Evolutionary conservation across 2,329 filamentous ascomycete genomes (phyloP).

Genomic region (Hymenoscyphus occultus): DNA sequence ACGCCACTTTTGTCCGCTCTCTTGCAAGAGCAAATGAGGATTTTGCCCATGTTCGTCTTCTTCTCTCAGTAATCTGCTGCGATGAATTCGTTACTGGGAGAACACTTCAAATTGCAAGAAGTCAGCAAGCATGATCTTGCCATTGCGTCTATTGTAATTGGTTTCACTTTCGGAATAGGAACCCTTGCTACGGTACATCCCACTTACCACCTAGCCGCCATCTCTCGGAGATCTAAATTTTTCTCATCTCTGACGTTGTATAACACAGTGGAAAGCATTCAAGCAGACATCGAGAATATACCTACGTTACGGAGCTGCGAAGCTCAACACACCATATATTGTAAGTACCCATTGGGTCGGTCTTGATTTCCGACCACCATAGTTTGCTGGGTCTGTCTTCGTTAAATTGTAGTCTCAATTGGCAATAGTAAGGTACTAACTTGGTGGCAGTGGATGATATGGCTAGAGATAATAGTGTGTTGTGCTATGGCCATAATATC

Average conservation of each 20-base stretch:
- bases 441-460: constrained; percentile 39
- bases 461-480: constrained; percentile 44
- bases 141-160: constrained; percentile 40
- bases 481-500: constrained; percentile 40
- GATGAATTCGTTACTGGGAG: background rate
- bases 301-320: constrained; percentile 33
- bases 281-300: constrained; percentile 38
- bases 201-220: background rate
- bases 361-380: background rate
- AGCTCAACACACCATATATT: constrained; percentile 39
- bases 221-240: background rate
- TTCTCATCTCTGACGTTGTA: background rate
- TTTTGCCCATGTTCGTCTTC: background rate
- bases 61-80: too few species aligned
- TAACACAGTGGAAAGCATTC: constrained; percentile 33
- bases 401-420: background rate
- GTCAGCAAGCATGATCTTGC: constrained; percentile 33
- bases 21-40: background rate
- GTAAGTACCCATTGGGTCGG: background rate
- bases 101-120: constrained; percentile 4
- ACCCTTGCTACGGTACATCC: constrained; percentile 31
- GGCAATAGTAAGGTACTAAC: background rate
- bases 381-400: background rate
- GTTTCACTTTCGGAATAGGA: constrained; percentile 39
- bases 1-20: background rate